These are phyloP conservation scores for Pythium vanterpoolii DNA, from an alignment of 352 stramenopile species.

Conservation along the genomic window DNA sequence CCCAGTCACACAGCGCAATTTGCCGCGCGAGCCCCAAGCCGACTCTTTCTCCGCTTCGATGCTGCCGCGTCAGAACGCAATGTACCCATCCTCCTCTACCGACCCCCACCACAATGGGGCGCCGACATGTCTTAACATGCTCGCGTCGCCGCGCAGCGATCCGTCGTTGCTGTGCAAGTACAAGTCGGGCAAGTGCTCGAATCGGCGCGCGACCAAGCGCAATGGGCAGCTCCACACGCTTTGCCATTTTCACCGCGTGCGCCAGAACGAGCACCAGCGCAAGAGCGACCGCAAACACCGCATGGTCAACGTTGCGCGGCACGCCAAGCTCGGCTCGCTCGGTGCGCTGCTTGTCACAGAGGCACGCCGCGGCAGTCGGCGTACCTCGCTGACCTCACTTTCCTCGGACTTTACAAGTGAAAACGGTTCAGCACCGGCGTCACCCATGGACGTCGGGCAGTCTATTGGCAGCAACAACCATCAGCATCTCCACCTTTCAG, in stretches of 20 bases:
- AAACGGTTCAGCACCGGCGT: slow-evolving; percentile 28
- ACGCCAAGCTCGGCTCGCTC: slow-evolving; percentile 68
- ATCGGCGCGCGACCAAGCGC: slow-evolving; percentile 79
- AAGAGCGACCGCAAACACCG: slow-evolving; percentile 88
- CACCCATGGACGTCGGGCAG: slow-evolving; percentile 33
- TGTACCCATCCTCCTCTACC: slow-evolving; percentile 6
- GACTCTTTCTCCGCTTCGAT: background rate
- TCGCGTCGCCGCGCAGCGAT: slow-evolving; percentile 40
- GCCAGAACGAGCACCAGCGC: slow-evolving; percentile 83
- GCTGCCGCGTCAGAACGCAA: slow-evolving; percentile 8
- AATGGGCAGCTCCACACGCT: slow-evolving; percentile 84
- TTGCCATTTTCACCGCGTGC: slow-evolving; percentile 80
- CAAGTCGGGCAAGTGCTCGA: slow-evolving; percentile 84
- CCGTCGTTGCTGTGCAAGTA: slow-evolving; percentile 75
- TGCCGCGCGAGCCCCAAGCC: slow-evolving; percentile 9
- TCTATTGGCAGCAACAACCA: background rate
- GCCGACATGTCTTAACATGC: slow-evolving; percentile 19
- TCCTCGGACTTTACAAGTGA: slow-evolving; percentile 35
- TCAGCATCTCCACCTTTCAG: slow-evolving; percentile 4
- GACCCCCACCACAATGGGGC: slow-evolving; percentile 12
- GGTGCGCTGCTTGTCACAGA: slow-evolving; percentile 39
- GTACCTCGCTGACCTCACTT: slow-evolving; percentile 27
- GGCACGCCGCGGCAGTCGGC: slow-evolving; percentile 13
- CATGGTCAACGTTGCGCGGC: slow-evolving; percentile 69
- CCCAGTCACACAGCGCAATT: slow-evolving; percentile 15